Conservation (phyloP, 441 rosid species). For the Sinapis alba region DNA sequence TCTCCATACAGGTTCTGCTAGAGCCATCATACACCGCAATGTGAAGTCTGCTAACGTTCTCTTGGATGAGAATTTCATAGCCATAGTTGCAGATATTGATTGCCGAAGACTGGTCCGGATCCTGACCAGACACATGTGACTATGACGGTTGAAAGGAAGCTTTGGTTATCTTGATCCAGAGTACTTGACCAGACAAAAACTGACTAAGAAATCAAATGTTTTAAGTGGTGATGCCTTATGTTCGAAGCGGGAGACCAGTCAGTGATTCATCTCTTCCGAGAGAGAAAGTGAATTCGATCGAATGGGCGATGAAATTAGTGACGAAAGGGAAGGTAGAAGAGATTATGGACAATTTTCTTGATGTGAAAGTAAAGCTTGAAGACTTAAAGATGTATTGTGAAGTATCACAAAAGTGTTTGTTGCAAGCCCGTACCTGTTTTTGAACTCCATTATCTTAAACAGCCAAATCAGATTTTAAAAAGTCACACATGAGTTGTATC, state of each 20-base stretch:
- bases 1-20: constrained; percentile 86
- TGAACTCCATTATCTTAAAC: no score
- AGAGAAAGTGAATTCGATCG: constrained; percentile 68
- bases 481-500: no score
- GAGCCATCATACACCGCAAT: constrained; percentile 81
- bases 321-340: constrained; percentile 53
- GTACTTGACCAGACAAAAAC: constrained; percentile 70
- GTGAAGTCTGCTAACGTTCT: constrained; percentile 87
- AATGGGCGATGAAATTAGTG: constrained; percentile 60
- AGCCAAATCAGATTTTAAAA: no score
- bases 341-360: constrained; percentile 53
- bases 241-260: constrained; percentile 71
- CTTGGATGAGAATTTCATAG: constrained; percentile 73
- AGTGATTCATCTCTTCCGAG: constrained; percentile 72
- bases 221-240: constrained; percentile 88
- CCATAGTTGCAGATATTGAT: constrained; percentile 86
- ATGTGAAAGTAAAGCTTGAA: constrained; percentile 49
- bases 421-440: no score
- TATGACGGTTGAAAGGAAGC: constrained; percentile 88
- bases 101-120: constrained; percentile 79
- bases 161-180: constrained; percentile 92
- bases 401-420: constrained; percentile 78
- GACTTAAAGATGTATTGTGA: constrained; percentile 62
- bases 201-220: constrained; percentile 79
- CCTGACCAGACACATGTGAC: constrained; percentile 82